Percentiles rank a stretch among this genome's conserved stretches.
These are phyloP conservation scores for Rugonectria rugulosa DNA, from an alignment of 2,329 filamentous ascomycete species.

Conservation along the genomic window DNA sequence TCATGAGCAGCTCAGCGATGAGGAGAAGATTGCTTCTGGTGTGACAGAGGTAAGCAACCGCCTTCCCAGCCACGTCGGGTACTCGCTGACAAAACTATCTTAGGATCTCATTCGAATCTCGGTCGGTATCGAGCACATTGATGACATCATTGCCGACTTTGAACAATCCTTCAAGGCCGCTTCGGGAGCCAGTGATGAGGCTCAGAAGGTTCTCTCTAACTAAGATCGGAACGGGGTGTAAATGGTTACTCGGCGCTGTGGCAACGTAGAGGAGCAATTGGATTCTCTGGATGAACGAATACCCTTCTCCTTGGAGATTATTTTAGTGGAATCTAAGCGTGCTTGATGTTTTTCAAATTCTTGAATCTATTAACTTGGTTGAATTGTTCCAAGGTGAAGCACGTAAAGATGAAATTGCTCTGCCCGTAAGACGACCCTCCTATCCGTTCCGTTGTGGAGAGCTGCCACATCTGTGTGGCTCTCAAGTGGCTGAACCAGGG, in stretches of 20 bases:
- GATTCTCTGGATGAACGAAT: slow-evolving; percentile 13
- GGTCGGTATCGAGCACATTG: slow-evolving; percentile 94
- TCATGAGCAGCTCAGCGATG: slow-evolving; percentile 86
- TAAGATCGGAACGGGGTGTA: neutral
- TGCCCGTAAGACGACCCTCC: too few species aligned
- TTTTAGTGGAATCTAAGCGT: slow-evolving; percentile 14
- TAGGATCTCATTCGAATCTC: slow-evolving; percentile 93
- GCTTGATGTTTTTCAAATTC: neutral
- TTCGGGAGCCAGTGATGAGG: slow-evolving; percentile 48
- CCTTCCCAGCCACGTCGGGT: neutral
- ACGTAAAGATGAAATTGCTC: too few species aligned
- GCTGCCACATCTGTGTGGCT: slow-evolving; percentile 17
- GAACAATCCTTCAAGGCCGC: slow-evolving; percentile 83
- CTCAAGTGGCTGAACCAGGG: slow-evolving; percentile 24
- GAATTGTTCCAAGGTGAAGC: too few species aligned
- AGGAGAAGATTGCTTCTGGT: slow-evolving; percentile 82
- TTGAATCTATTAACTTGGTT: too few species aligned
- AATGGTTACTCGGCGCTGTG: neutral
- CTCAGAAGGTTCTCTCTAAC: slow-evolving; percentile 31
- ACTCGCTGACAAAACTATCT: neutral
- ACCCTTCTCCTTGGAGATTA: slow-evolving; percentile 6
- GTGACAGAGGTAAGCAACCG: slow-evolving; percentile 70
- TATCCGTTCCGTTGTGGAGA: neutral
- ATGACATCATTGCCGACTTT: slow-evolving; percentile 96
- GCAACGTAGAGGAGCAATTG: neutral